Base-by-base conservation (phyloP, 192 early-diverging fungal genomes). In the Coemansia sp. region DNA sequence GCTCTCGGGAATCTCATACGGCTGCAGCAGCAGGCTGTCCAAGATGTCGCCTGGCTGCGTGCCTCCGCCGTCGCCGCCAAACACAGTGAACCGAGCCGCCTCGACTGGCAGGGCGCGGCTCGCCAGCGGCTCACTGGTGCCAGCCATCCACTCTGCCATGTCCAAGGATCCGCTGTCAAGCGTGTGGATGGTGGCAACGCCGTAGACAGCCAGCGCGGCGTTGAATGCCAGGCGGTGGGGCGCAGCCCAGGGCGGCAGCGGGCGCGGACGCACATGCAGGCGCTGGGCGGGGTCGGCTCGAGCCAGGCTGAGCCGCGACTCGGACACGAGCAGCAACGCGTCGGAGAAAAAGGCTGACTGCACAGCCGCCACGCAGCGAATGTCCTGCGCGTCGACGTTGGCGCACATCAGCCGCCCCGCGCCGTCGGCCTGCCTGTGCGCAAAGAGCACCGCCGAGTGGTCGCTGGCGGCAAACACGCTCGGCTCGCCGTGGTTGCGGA, bases 401-500 rank as follows among this genome's bases (percentile, higher is more conserved):
- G 94, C 94, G 69, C 90, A 98, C 41, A 92, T 55, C 9, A 99
- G 82, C 73, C 93, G 93, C 16, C 86, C 77, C 65, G 88, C 85
- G 0, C 31, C 62, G 31, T 22, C 29, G 13, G 47, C 36, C 5
- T 60, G 33, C 13, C 44, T 47, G n/a, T 62, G 59, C 7, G 49
- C 60, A 95, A 72, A 83, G 24, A 83, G 86, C 22, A 99, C 88
- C 0, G 95, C 92, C 0, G 97, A 95, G 51, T 90, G 85, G 76
- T 96, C 94, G 55, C 91, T 91, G 18, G 92, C 87, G 0, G 88
- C 90, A 88, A 97, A 98, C 12, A 97, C 89, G 71, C 88, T 77
- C 12, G 49, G 69, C 63, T 69, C 51, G 65, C 70, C 79, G 43
- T 73, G 31, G 68, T 77, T 76, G 34, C 36, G 64, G 81, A 94